A percentile compares a stretch with the other conserved stretches of the same genome.
phyloP scores from a whole-genome alignment of 352 stramenopile genomes.

The Ophiocytium majus region DNA sequence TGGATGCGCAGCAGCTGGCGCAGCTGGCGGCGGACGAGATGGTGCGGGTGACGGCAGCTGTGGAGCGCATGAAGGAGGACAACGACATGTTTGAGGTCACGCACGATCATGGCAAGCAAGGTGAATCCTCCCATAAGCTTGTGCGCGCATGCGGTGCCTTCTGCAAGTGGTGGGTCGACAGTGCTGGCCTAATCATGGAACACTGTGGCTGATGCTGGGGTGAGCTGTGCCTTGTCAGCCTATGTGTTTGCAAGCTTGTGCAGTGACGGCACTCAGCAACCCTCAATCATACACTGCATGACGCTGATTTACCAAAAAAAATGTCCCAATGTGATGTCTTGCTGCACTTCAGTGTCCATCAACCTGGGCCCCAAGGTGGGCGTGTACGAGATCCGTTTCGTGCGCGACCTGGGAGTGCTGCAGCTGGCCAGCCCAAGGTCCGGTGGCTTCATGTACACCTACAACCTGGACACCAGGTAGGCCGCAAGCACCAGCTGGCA shows the following conservation, averaged over 20 bases:
- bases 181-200: too few relatives aligned
- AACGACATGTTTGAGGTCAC: slow-evolving; percentile 16
- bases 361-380: slow-evolving; percentile 26
- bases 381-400: slow-evolving; percentile 23
- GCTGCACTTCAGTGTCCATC: slow-evolving; percentile 16
- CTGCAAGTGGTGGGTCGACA: too few relatives aligned
- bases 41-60: slow-evolving; percentile 6
- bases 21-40: neutral
- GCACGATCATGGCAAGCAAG: neutral
- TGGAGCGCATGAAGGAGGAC: slow-evolving; percentile 9
- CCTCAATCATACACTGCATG: too few relatives aligned
- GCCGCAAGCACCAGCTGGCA: neutral
- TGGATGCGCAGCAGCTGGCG: neutral
- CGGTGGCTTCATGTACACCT: slow-evolving; percentile 28
- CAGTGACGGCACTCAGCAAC: too few relatives aligned
- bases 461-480: slow-evolving; percentile 14
- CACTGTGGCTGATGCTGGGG: too few relatives aligned
- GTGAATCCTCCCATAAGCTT: too few relatives aligned
- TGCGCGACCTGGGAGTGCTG: neutral
- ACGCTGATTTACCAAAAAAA: too few relatives aligned
- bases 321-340: too few relatives aligned
- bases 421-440: slow-evolving; percentile 23
- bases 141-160: too few relatives aligned
- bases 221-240: too few relatives aligned
- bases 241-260: too few relatives aligned